These are phyloP conservation scores for Scheffersomyces lignosus DNA, from an alignment of 805 yeast species.

Conservation along the genomic window DNA sequence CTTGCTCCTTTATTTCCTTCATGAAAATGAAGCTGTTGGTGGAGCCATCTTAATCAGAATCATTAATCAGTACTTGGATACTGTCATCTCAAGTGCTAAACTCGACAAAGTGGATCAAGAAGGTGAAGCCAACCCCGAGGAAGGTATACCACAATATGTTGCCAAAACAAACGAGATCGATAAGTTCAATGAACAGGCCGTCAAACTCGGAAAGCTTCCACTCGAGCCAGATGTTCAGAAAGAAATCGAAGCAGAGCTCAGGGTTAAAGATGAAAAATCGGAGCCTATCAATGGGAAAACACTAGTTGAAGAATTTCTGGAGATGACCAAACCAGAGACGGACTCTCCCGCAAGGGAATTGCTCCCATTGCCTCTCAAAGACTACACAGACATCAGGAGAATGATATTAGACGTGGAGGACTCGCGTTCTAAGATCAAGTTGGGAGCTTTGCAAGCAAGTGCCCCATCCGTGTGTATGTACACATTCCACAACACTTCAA, in stretches of 20 bases:
- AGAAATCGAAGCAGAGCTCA: constrained; percentile 82
- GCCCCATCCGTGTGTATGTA: constrained; percentile 97
- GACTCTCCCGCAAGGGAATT: constrained; percentile 74
- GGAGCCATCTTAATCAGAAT: constrained; percentile 84
- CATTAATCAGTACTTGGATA: constrained; percentile 78
- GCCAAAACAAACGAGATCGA: constrained; percentile 51
- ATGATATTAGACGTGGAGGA: constrained; percentile 81
- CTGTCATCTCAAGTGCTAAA: constrained; percentile 42
- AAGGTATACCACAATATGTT: constrained; percentile 50
- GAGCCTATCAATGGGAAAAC: constrained; percentile 40
- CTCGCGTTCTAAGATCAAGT: constrained; percentile 68
- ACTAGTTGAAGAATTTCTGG: constrained; percentile 66
- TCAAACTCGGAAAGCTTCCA: constrained; percentile 82
- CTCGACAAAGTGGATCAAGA: constrained; percentile 43
- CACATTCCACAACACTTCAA: constrained; percentile 93
- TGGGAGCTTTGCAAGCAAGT: constrained; percentile 72
- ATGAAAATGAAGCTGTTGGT: constrained; percentile 89
- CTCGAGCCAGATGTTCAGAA: constrained; percentile 79
- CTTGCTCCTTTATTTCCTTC: constrained; percentile 78
- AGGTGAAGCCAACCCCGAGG: constrained; percentile 51
- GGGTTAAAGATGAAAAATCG: constrained; percentile 65
- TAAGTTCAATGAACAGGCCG: constrained; percentile 66
- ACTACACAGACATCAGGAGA: constrained; percentile 74
- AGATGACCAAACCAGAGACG: constrained; percentile 51
- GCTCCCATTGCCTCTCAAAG: constrained; percentile 84